Percentiles rank a stretch among this genome's conserved stretches.
These are phyloP conservation scores for Didymella exigua DNA, from an alignment of 2,329 filamentous ascomycete species.

Conservation along the genomic window DNA sequence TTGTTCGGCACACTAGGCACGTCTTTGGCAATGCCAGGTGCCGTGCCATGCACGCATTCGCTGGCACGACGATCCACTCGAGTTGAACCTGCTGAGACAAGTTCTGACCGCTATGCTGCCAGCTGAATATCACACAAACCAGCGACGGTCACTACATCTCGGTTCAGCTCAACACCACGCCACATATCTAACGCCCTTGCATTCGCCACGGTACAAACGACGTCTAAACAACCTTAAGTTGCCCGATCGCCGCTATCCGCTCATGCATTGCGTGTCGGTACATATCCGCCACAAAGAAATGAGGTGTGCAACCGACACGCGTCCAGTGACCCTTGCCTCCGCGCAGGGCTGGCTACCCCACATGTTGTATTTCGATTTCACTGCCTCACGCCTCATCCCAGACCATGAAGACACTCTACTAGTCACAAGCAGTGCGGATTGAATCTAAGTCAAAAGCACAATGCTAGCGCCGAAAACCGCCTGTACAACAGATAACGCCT, in stretches of 20 bases:
- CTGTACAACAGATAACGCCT: neutral
- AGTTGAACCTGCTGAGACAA: no score
- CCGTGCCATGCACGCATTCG: neutral
- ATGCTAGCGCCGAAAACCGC: neutral
- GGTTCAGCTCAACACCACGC: neutral
- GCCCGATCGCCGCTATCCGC: conserved; percentile 7
- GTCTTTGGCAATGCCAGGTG: no score
- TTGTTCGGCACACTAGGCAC: no score
- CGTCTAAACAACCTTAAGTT: conserved; percentile 12
- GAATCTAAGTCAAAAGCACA: neutral
- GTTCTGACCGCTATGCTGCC: conserved; percentile 6
- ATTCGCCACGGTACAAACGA: neutral
- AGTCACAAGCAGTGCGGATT: neutral
- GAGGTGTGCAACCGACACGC: conserved; percentile 12
- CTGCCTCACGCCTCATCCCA: neutral
- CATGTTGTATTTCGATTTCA: conserved; percentile 7
- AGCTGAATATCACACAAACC: neutral
- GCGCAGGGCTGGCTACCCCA: neutral
- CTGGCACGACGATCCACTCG: neutral
- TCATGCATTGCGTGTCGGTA: conserved; percentile 6
- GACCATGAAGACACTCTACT: neutral
- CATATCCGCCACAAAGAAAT: conserved; percentile 11
- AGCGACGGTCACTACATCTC: neutral
- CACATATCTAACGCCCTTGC: neutral
- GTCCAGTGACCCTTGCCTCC: conserved; percentile 3